phyloP scores from a whole-genome alignment of 768 basidiomycete genomes.

The Leccinum aurantiacum region DNA sequence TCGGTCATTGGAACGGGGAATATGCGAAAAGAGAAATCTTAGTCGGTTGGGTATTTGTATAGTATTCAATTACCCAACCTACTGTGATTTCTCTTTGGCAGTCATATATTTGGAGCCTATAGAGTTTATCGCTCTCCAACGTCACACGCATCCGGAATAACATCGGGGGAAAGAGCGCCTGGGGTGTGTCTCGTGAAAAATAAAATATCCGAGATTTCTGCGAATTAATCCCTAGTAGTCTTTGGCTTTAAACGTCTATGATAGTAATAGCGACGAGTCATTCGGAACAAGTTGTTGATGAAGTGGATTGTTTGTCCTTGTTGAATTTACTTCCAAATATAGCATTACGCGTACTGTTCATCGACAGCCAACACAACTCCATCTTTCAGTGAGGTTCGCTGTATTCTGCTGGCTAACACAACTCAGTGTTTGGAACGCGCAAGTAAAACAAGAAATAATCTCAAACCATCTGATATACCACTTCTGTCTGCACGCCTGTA shows the following conservation, averaged over 20 bases:
- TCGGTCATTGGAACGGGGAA: not conserved
- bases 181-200: not conserved
- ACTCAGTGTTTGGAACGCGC: not conserved
- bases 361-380: not conserved
- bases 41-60: not conserved
- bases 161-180: not conserved
- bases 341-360: not conserved
- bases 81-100: too few relatives aligned
- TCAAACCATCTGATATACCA: not conserved
- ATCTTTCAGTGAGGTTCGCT: not conserved
- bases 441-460: not conserved
- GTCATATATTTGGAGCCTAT: not conserved
- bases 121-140: not conserved
- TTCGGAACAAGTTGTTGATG: not conserved
- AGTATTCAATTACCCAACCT: too few relatives aligned
- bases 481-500: not conserved
- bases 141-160: constrained; percentile 1
- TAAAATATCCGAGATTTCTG: not conserved
- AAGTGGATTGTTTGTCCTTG: constrained; percentile 14
- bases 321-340: constrained; percentile 17
- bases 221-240: not conserved
- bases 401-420: not conserved
- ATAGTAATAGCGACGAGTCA: too few relatives aligned
- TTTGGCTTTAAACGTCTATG: not conserved
- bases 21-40: not conserved